Evolutionary conservation across 306 rosid genomes (phyloP).

Genomic region (Arachis hypogaea): DNA sequence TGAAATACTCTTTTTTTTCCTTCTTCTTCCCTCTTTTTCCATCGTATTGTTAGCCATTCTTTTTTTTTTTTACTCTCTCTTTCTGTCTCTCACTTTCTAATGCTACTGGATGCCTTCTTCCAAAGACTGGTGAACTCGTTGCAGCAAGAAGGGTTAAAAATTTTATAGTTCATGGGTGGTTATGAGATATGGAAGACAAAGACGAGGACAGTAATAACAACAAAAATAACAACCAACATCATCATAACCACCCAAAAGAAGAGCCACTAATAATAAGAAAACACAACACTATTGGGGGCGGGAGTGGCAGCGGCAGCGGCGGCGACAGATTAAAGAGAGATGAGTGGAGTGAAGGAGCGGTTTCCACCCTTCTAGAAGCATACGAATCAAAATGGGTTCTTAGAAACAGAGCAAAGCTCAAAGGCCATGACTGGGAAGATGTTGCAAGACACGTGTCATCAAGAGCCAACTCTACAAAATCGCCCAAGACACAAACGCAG

Average conservation of each 20-base stretch:
- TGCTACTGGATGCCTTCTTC: conserved; percentile 69
- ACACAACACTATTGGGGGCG: conserved; percentile 9
- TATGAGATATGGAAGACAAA: conserved; percentile 72
- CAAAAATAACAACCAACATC: conserved; percentile 44
- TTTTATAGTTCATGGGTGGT: conserved; percentile 44
- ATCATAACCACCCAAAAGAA: conserved; percentile 29
- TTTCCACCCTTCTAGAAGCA: conserved; percentile 81
- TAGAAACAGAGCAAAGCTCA: conserved; percentile 88
- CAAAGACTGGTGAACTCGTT: conserved; percentile 20
- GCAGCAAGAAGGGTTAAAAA: conserved; percentile 50
- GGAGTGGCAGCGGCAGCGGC: conserved; percentile 9
- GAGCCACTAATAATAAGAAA: conserved; percentile 63
- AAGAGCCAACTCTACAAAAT: conserved; percentile 60
- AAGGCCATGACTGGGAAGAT: conserved; percentile 97
- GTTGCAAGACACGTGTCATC: conserved; percentile 76
- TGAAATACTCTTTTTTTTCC: conserved; percentile 29
- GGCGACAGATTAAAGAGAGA: conserved; percentile 79
- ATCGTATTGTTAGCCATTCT: conserved; percentile 43
- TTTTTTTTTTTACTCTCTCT: conserved; percentile 11
- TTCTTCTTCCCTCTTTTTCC: background rate
- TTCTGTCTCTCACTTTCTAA: conserved; percentile 28
- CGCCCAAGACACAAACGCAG: conserved; percentile 88
- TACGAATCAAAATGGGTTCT: conserved; percentile 88
- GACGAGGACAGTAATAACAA: conserved; percentile 27
- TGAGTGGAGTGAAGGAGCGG: conserved; percentile 99